Evolutionary conservation across 805 yeast species (phyloP).

Genomic region (Candida hispaniensis): DNA sequence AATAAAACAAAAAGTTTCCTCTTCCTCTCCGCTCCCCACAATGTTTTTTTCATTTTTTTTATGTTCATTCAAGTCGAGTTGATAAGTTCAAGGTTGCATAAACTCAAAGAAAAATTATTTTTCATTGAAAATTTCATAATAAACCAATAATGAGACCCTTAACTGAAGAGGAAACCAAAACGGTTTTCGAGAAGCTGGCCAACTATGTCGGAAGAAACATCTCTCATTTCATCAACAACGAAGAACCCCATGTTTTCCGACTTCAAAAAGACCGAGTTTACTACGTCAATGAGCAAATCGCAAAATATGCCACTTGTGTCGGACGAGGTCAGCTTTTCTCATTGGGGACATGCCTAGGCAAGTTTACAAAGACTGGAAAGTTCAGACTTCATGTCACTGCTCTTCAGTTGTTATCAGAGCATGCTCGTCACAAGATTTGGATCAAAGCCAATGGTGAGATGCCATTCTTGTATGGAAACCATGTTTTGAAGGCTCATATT

Average conservation of each 20-base stretch:
- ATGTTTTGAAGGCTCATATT: slow-evolving; percentile 89
- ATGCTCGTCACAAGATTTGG: slow-evolving; percentile 92
- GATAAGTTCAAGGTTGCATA: no score
- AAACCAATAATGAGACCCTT: slow-evolving; percentile 64
- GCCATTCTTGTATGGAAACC: slow-evolving; percentile 96
- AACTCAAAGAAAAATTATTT: no score
- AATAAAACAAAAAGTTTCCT: no score
- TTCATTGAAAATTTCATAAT: not conserved
- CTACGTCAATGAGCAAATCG: slow-evolving; percentile 68
- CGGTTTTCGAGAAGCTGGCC: slow-evolving; percentile 90
- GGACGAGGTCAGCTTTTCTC: slow-evolving; percentile 88
- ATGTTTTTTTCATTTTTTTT: no score
- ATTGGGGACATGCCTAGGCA: slow-evolving; percentile 86
- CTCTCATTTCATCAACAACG: slow-evolving; percentile 73
- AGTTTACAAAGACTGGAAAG: slow-evolving; percentile 95
- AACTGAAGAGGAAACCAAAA: slow-evolving; percentile 94
- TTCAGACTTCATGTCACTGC: slow-evolving; percentile 93
- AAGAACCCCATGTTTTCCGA: slow-evolving; percentile 88
- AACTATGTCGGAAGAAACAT: slow-evolving; percentile 96
- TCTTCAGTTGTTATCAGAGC: slow-evolving; percentile 66
- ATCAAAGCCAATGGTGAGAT: slow-evolving; percentile 95
- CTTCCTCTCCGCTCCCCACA: no score
- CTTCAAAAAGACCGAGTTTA: slow-evolving; percentile 94
- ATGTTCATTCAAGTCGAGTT: no score
- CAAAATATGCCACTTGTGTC: slow-evolving; percentile 81